Base-by-base conservation (phyloP, 495 filamentous ascomycete genomes). In the Penicillium dipodomyicola region DNA sequence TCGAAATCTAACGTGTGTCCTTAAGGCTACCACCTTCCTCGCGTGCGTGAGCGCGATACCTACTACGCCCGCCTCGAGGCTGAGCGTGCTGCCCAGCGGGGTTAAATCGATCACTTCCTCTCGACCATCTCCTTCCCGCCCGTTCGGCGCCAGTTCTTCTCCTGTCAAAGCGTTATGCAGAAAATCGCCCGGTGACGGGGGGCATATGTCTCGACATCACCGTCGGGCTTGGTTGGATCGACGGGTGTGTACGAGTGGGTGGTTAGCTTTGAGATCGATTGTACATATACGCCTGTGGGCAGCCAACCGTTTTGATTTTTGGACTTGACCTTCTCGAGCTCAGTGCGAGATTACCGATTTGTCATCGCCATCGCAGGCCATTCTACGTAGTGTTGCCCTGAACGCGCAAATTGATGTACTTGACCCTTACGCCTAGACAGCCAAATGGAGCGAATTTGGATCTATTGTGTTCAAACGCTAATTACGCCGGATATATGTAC, bases 61-160 rank as follows among this genome's bases (percentile, higher is more conserved):
- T 90, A 82, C 81, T 92, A 93, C 80, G 75, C 81, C 64, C 88
- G 86, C 72, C 76, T 93, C 46, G 89, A 93, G 74, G 79, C 84
- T 61, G 76, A 88, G 72, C 80, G 87, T 65, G 83, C 82, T 53
- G 68, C 71, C 50, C 57, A 65, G 55, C 62, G 70, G 65, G 65
- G 52, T 20, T 76, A 74, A 64, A 71, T 65, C 56, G 59, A 19
- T 49, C 57, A 41, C 59, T 41, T 58, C 45, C 25, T 40, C 56
- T 57, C 54, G 52, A 47, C 53, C 43, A n/a, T 56, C 37, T 50
- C 50, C 52, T 30, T 51, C 55, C 43, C 58, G 61, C 64, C 64
- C 49, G 56, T 65, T 46, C 66, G 63, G 64, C 61, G 48, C 40
- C 61, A 60, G 27, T 52, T 45, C 48, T 45, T 54, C 57, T 61